Conservation (phyloP, 257 asterid genomes). For the Solanum appendiculatum region DNA sequence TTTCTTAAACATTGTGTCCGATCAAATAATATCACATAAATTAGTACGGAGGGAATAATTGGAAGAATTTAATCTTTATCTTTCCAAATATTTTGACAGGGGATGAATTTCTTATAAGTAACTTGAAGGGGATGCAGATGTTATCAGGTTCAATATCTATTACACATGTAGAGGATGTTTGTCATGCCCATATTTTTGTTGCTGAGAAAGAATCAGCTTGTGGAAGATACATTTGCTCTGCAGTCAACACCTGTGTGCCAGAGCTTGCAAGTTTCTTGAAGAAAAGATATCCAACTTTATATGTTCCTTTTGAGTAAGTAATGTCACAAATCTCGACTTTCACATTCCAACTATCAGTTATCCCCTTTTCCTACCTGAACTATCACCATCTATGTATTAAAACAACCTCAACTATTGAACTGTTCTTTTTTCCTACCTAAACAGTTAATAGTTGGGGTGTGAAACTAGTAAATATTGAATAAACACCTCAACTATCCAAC, state of each 20-base stretch:
- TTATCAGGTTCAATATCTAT: conserved; percentile 14
- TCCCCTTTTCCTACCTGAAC: background rate
- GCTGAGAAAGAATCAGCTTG: conserved; percentile 21
- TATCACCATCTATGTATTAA: background rate
- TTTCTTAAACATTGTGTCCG: background rate
- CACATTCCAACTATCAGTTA: background rate
- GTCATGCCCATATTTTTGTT: conserved; percentile 15
- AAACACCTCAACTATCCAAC: no score
- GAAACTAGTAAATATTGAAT: no score
- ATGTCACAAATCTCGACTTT: background rate
- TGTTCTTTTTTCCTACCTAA: no score
- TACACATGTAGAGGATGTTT: conserved; percentile 14
- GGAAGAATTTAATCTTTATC: background rate
- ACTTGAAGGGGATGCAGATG: conserved; percentile 17
- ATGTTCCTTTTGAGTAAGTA: conserved; percentile 7
- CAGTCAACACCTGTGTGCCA: conserved; percentile 5
- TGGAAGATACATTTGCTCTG: conserved; percentile 13
- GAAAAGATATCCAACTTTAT: background rate
- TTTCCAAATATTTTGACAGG: conserved; percentile 1
- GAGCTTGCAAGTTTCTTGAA: conserved; percentile 8
- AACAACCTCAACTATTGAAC: background rate
- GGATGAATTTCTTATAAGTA: conserved; percentile 6
- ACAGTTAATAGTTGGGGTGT: no score
- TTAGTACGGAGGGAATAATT: background rate
- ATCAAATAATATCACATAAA: background rate